Evolutionary conservation across 2,329 filamentous ascomycete genomes (phyloP).

Genomic region (Nemania sp.): DNA sequence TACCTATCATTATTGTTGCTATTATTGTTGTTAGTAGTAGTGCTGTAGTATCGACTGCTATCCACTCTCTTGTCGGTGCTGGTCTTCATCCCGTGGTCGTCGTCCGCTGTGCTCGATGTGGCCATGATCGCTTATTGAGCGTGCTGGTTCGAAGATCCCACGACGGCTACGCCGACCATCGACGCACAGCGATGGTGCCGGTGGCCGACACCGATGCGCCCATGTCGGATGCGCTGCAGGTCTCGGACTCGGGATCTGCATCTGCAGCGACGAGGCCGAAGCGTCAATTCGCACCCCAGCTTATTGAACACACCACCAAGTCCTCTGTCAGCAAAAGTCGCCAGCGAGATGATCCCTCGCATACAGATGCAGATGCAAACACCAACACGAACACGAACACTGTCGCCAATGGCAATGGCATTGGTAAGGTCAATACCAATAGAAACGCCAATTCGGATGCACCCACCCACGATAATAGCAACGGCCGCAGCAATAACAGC

Average conservation of each 20-base stretch:
- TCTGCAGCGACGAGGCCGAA: constrained; percentile 34
- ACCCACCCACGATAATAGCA: too few species aligned
- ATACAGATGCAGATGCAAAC: neutral
- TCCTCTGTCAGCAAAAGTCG: constrained; percentile 32
- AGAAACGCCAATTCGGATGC: neutral
- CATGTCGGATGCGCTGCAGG: constrained; percentile 31
- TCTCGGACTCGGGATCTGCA: constrained; percentile 5
- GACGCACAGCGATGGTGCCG: constrained; percentile 29
- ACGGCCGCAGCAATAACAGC: neutral
- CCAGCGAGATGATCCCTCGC: neutral
- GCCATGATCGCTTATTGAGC: neutral
- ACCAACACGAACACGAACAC: neutral
- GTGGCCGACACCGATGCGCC: constrained; percentile 33
- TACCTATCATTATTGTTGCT: neutral
- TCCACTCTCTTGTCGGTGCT: neutral
- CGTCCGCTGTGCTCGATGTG: neutral
- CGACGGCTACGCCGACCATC: neutral
- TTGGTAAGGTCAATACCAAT: neutral
- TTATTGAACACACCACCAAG: constrained; percentile 40
- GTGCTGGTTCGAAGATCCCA: neutral
- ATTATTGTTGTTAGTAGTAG: neutral
- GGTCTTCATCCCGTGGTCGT: neutral
- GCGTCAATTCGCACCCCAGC: constrained; percentile 40
- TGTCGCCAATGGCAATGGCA: too few species aligned
- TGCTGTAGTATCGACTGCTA: constrained; percentile 1